phyloP scores from a whole-genome alignment of 75 land plant genomes.

The Pinus taeda region DNA sequence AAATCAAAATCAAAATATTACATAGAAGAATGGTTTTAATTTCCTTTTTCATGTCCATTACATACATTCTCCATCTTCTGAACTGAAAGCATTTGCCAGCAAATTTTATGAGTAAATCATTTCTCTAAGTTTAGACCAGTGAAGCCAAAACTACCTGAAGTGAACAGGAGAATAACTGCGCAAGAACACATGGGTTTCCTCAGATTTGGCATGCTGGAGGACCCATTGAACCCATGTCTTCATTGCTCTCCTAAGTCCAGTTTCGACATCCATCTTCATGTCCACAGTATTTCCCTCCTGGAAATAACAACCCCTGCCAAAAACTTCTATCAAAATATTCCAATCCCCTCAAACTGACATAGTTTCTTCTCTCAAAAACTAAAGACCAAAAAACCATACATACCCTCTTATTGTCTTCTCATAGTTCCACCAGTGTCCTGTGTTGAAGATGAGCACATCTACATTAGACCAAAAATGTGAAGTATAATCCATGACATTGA shows the following conservation, averaged over 20 bases:
- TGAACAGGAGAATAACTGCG: constrained; percentile 72
- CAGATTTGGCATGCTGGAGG: constrained; percentile 16
- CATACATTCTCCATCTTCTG: background rate
- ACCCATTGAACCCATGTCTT: constrained; percentile 63
- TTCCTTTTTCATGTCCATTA: background rate
- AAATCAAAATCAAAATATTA: background rate
- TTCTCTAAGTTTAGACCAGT: background rate
- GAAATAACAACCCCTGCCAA: constrained; percentile 66
- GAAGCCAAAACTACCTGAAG: constrained; percentile 48
- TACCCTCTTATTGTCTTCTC: constrained; percentile 51
- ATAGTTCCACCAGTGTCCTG: constrained; percentile 89
- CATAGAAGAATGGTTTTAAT: background rate
- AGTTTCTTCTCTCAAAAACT: background rate
- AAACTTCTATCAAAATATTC: background rate
- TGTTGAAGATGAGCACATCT: constrained; percentile 62
- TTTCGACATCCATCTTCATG: constrained; percentile 49
- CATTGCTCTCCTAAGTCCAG: constrained; percentile 59
- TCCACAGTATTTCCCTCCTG: constrained; percentile 46
- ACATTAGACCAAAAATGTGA: constrained; percentile 58
- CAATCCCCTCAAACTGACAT: background rate
- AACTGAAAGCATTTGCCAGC: background rate
- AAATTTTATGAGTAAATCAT: background rate
- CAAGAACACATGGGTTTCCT: constrained; percentile 58
- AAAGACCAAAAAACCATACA: constrained; percentile 24
- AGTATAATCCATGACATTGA: constrained; percentile 52